Conservation (phyloP, 2,329 filamentous ascomycete genomes). For the Pestalotiopsis fici region DNA sequence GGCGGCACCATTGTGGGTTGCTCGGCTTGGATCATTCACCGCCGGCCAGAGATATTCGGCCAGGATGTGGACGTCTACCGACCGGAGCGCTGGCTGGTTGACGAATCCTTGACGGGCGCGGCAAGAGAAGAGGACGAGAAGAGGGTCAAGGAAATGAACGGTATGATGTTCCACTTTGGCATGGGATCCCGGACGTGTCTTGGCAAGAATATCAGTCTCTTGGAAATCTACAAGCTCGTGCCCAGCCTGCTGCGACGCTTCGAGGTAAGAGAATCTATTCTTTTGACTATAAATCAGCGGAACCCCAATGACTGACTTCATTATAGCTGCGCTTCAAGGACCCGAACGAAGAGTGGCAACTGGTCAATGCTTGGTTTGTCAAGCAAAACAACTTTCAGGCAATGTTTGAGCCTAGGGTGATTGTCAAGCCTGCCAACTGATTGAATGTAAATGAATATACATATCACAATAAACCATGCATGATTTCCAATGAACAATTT, state of each 20-base stretch:
- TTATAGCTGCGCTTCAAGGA: constrained; percentile 54
- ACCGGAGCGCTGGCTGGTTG: constrained; percentile 67
- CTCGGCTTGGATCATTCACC: constrained; percentile 75
- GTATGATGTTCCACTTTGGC: constrained; percentile 73
- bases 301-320: neutral
- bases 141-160: constrained; percentile 66
- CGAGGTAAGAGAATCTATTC: constrained; percentile 42
- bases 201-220: constrained; percentile 65
- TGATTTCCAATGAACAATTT: neutral
- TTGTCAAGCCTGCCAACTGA: constrained; percentile 36
- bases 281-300: neutral
- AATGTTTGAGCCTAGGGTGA: constrained; percentile 42
- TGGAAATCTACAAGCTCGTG: constrained; percentile 66
- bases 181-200: constrained; percentile 71
- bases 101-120: constrained; percentile 29
- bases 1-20: constrained; percentile 76
- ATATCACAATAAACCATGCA: neutral
- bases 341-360: constrained; percentile 56
- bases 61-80: constrained; percentile 64
- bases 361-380: constrained; percentile 65
- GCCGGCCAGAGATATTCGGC: constrained; percentile 68
- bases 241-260: constrained; percentile 65
- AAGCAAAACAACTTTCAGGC: constrained; percentile 58
- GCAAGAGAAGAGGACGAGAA: constrained; percentile 43
- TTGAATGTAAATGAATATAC: neutral